Conservation (phyloP, 345 rosid species). For the Rhizophora mangle region DNA sequence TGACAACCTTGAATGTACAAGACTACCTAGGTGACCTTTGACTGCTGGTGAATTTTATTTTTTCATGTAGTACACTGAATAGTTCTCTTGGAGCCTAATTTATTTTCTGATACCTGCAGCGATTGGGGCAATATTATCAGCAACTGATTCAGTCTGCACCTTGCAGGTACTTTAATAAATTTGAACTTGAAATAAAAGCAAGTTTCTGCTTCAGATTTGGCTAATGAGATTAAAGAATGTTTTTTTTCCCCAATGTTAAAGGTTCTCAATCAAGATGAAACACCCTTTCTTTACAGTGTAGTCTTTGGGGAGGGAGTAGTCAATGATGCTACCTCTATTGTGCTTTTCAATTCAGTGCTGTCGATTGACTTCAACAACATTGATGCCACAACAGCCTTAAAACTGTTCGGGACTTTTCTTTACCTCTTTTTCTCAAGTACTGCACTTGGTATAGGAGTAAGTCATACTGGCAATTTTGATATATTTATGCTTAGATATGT, state of each 20-base stretch:
- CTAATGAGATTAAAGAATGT: not conserved
- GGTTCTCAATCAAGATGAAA: constrained; percentile 80
- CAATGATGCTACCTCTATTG: constrained; percentile 76
- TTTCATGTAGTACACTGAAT: not conserved
- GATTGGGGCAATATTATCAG: constrained; percentile 66
- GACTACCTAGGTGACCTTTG: constrained; percentile 46
- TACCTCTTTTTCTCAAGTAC: constrained; percentile 65
- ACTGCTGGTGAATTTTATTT: not conserved
- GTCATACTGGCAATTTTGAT: constrained; percentile 16
- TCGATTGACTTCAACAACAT: constrained; percentile 40
- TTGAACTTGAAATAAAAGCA: not conserved
- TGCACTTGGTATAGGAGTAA: constrained; percentile 56
- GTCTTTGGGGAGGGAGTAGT: constrained; percentile 82
- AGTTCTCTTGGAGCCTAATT: constrained; percentile 5
- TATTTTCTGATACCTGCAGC: constrained; percentile 38
- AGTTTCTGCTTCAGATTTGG: not conserved
- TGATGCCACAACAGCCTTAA: constrained; percentile 32
- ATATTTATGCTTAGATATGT: too few relatives aligned
- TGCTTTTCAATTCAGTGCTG: constrained; percentile 64
- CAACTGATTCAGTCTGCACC: constrained; percentile 78
- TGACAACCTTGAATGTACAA: constrained; percentile 35
- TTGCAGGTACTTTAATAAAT: constrained; percentile 46
- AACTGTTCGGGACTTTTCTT: constrained; percentile 55
- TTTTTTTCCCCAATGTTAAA: constrained; percentile 18
- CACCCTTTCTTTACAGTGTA: constrained; percentile 70